phyloP scores from a whole-genome alignment of 2,329 filamentous ascomycete genomes.

The Hansfordia pulvinata region DNA sequence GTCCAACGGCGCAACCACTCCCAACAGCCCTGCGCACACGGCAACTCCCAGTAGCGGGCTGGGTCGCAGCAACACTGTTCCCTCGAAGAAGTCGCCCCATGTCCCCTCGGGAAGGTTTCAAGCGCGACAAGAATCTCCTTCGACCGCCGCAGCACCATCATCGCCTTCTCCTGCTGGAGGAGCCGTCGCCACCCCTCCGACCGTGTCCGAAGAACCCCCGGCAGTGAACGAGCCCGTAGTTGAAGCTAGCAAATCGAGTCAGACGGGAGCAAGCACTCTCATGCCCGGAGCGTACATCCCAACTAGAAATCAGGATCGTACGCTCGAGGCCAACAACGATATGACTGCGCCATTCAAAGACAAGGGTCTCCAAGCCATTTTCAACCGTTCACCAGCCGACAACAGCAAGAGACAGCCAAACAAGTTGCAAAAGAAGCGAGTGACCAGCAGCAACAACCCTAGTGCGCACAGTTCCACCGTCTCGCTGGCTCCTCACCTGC shows the following conservation, averaged over 20 bases:
- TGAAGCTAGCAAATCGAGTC: no score
- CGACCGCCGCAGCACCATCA: constrained; percentile 25
- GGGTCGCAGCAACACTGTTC: constrained; percentile 74
- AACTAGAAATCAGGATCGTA: constrained; percentile 35
- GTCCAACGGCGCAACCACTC: constrained; percentile 58
- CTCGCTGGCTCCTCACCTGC: constrained; percentile 44
- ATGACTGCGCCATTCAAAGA: constrained; percentile 49
- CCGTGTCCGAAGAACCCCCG: constrained; percentile 16
- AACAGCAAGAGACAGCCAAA: constrained; percentile 65
- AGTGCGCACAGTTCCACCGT: constrained; percentile 85
- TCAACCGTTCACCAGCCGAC: constrained; percentile 53
- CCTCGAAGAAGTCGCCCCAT: constrained; percentile 75
- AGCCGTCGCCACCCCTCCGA: constrained; percentile 18
- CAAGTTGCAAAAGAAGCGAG: constrained; percentile 78
- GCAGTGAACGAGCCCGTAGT: no score
- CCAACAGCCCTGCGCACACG: constrained; percentile 44
- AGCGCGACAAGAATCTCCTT: constrained; percentile 17
- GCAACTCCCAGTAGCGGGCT: constrained; percentile 42
- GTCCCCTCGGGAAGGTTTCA: constrained; percentile 55
- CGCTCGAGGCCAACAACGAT: constrained; percentile 25
- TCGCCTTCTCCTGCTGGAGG: constrained; percentile 34
- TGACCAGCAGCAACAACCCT: constrained; percentile 62
- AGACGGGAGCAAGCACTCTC: no score
- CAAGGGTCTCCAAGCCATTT: constrained; percentile 53
- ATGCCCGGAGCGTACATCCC: constrained; percentile 16